A percentile compares a stretch with the other conserved stretches of the same genome.
These are phyloP conservation scores for Priceomyces carsonii DNA, from an alignment of 805 yeast species.

Conservation along the genomic window DNA sequence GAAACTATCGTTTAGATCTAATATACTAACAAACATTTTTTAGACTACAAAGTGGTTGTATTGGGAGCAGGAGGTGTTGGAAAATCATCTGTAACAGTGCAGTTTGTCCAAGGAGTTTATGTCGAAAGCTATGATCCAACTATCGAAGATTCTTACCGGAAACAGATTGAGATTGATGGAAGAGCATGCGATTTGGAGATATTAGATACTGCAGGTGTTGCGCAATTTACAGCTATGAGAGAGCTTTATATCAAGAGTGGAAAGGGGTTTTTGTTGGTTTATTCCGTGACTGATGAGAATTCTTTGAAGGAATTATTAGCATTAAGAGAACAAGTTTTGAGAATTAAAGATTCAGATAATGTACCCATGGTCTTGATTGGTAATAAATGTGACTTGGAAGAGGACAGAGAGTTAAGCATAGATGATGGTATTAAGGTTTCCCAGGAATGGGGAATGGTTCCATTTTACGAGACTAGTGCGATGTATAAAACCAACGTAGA, in stretches of 20 bases:
- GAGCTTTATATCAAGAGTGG: slow-evolving; percentile 87
- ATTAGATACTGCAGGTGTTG: slow-evolving; percentile 64
- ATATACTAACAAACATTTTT: slow-evolving; percentile 5
- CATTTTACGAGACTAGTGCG: slow-evolving; percentile 94
- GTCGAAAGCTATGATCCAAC: slow-evolving; percentile 95
- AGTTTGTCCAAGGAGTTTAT: slow-evolving; percentile 87
- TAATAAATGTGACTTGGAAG: slow-evolving; percentile 82
- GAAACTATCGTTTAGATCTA: too few species aligned
- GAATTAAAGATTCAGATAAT: slow-evolving; percentile 72
- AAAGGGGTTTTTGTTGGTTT: slow-evolving; percentile 64
- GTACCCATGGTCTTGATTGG: slow-evolving; percentile 93
- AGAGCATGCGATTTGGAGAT: slow-evolving; percentile 80
- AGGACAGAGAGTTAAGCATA: slow-evolving; percentile 72
- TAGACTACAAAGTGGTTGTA: slow-evolving; percentile 86
- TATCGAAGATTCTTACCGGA: slow-evolving; percentile 92
- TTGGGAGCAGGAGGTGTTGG: slow-evolving; percentile 98
- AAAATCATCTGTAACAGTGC: slow-evolving; percentile 89
- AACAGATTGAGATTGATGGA: slow-evolving; percentile 85
- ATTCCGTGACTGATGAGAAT: slow-evolving; percentile 59
- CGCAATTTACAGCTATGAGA: slow-evolving; percentile 95
- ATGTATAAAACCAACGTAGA: slow-evolving; percentile 85
- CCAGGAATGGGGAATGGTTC: slow-evolving; percentile 84
- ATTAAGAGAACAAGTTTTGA: slow-evolving; percentile 77
- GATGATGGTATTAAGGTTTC: slow-evolving; percentile 84
- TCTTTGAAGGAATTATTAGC: slow-evolving; percentile 77